Evolutionary conservation across 2,329 filamentous ascomycete species (phyloP), one percentile per base, ranked within the genome.

Genomic region (Ascochyta viciae-villosae): DNA sequence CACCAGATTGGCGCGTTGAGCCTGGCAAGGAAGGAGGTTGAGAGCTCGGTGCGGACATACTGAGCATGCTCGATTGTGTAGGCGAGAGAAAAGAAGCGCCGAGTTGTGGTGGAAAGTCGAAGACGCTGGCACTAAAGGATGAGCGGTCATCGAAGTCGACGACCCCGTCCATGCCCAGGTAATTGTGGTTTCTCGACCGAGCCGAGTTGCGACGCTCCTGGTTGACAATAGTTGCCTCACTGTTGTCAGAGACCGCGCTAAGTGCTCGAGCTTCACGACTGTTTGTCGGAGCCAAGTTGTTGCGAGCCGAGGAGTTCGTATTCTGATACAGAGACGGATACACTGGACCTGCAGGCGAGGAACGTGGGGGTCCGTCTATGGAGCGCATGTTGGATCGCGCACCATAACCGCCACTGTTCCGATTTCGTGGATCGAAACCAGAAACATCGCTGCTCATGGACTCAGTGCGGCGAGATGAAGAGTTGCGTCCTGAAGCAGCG

Each of bases 321-420:
- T 56, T 58, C 22, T 57, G 64, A 35, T 63, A 64, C 15, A 69
- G 44, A 6, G 65, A 61, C 3, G 66, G 65, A 39, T 69, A 69
- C 2, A 63, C 66, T 15, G 63, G 57, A 3, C 61, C 68, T 38
- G 65, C 58, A 34, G 68, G 67, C 3, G 66, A 65, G 12, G 71
- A 70, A 22, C 72, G 70, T 2, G 69, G 63, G 9, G 70, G 66
- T 3, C 64, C 65, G 10, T 73, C 70, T 24, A 68, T 62, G n/a
- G 65, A 65, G 33, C 63, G 66, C 26, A 63, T 63, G 43, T 64
- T 62, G 13, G 63, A 60, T 23, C 68, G 61, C 34, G 63, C 64
- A 37, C 60, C 83, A 64, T 91, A 87, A 47, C 88, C 86, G 26
- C 85, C 88, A 68, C 87, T 91, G 64, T 86, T 81, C 48, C 87